Percentiles rank a stretch among this genome's conserved stretches.
Evolutionary conservation across 139 green algal genomes (phyloP).

Genomic region (Tetraselmis chui): DNA sequence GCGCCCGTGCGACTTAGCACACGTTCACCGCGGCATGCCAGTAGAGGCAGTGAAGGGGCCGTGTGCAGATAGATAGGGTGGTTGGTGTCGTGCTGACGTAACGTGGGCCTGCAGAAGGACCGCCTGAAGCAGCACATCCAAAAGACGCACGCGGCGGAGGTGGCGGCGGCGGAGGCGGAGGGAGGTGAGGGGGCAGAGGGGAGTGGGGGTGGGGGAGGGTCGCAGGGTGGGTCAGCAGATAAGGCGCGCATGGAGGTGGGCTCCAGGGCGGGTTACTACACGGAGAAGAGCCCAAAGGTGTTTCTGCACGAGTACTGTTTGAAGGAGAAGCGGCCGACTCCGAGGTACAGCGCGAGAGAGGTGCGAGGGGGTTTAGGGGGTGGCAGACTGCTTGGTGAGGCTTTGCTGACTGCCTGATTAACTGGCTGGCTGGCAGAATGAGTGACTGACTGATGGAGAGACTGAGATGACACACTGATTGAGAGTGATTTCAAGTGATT

Average conservation of each 20-base stretch:
- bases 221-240: neutral
- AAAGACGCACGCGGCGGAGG: constrained; percentile 55
- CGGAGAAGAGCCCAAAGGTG: constrained; percentile 68
- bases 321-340: constrained; percentile 49
- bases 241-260: constrained; percentile 48
- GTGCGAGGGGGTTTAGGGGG: no score
- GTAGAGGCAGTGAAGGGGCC: no score
- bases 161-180: neutral
- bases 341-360: constrained; percentile 32
- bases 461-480: no score
- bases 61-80: no score
- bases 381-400: no score
- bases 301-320: constrained; percentile 66
- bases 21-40: no score
- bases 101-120: constrained; percentile 25
- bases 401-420: no score
- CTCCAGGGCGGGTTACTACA: constrained; percentile 61
- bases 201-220: neutral
- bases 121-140: constrained; percentile 67
- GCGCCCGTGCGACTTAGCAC: no score
- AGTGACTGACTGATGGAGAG: no score
- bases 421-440: no score
- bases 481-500: no score
- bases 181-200: neutral
- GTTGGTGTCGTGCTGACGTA: no score